Conservation (phyloP, 257 asterid genomes). For the Cinchona pubescens region DNA sequence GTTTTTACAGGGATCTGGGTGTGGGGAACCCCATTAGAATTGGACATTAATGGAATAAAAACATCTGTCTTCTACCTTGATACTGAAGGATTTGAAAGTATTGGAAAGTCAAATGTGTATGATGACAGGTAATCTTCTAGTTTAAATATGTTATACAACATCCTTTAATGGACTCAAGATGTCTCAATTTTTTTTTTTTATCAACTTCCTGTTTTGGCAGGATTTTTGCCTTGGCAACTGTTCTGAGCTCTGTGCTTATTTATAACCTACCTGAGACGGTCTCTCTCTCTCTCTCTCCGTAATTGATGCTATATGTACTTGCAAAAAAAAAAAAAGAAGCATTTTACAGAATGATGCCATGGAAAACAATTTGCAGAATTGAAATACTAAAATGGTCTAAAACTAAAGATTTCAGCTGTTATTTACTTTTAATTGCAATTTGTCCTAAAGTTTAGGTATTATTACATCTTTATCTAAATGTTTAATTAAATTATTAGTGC, state of each 20-base stretch:
- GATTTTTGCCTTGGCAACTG: conserved; percentile 92
- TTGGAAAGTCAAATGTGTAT: conserved; percentile 96
- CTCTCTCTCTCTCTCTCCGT: conserved; percentile 33
- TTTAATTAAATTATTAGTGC: background rate
- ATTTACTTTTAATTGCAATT: background rate
- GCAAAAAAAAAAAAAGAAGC: background rate
- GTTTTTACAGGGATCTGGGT: conserved; percentile 79
- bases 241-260: conserved; percentile 90
- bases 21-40: conserved; percentile 83
- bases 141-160: background rate
- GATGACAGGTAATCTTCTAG: conserved; percentile 71
- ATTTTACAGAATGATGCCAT: background rate
- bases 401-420: background rate
- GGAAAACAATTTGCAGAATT: background rate
- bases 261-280: conserved; percentile 99
- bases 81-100: conserved; percentile 97
- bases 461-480: background rate
- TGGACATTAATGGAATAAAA: conserved; percentile 75
- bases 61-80: conserved; percentile 94
- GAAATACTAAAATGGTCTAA: background rate
- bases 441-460: background rate
- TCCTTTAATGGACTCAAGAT: background rate
- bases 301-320: background rate
- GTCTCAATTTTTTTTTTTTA: background rate
- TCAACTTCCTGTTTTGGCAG: conserved; percentile 36